A percentile compares a stretch with the other conserved stretches of the same genome.
Conservation (phyloP, 768 basidiomycete species). For the Amanita rimosa region DNA sequence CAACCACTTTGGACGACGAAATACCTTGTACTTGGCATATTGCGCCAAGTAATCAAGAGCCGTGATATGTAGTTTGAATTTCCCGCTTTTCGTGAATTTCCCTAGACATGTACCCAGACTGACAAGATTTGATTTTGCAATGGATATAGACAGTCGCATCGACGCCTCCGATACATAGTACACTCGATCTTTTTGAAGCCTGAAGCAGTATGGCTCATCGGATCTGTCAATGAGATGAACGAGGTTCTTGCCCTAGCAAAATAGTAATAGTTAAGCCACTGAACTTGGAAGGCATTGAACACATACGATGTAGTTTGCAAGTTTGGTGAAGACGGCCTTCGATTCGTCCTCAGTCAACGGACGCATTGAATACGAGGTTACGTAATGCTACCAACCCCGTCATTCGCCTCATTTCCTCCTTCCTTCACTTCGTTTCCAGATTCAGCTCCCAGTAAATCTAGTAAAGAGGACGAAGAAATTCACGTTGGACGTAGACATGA, state of each 20-base stretch:
- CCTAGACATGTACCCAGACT: slow-evolving; percentile 95
- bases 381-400: slow-evolving; percentile 26
- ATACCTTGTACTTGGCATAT: slow-evolving; percentile 96
- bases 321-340: slow-evolving; percentile 90
- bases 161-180: slow-evolving; percentile 95
- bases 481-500: neutral
- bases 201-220: slow-evolving; percentile 93
- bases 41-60: slow-evolving; percentile 88
- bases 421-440: slow-evolving; percentile 64
- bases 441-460: slow-evolving; percentile 14
- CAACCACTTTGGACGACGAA: neutral
- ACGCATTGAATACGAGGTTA: slow-evolving; percentile 47
- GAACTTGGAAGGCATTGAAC: neutral
- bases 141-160: slow-evolving; percentile 86
- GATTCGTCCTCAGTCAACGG: slow-evolving; percentile 96
- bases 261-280: neutral
- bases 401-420: slow-evolving; percentile 52
- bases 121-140: slow-evolving; percentile 87
- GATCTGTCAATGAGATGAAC: slow-evolving; percentile 90
- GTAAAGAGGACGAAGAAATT: slow-evolving; percentile 5
- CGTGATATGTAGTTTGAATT: slow-evolving; percentile 96
- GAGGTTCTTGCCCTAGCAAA: slow-evolving; percentile 83
- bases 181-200: slow-evolving; percentile 88
- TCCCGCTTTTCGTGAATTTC: slow-evolving; percentile 94
- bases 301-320: slow-evolving; percentile 92